Conservation (phyloP, 306 rosid genomes). For the Quercus alba region DNA sequence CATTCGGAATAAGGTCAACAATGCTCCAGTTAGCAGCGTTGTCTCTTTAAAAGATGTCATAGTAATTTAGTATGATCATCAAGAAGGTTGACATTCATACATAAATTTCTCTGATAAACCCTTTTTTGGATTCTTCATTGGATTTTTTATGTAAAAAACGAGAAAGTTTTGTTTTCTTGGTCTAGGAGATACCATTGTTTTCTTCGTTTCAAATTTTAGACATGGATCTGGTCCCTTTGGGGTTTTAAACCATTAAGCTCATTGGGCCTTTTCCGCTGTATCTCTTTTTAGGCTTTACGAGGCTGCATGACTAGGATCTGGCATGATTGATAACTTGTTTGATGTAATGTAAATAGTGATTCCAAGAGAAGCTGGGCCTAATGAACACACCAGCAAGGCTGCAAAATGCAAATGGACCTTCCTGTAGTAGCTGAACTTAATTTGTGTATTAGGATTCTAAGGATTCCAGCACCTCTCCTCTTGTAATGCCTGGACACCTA, state of each 20-base stretch:
- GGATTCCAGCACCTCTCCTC: too few species aligned
- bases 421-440: too few species aligned
- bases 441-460: too few species aligned
- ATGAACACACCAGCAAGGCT: too few species aligned
- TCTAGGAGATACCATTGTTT: neutral
- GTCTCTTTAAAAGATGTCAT: constrained; percentile 40
- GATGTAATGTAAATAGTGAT: too few species aligned
- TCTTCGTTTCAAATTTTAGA: neutral
- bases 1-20: constrained; percentile 19
- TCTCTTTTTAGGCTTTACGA: too few species aligned
- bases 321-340: too few species aligned
- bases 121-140: neutral
- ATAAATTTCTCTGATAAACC: neutral
- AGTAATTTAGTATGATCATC: constrained; percentile 2
- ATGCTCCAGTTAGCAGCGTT: constrained; percentile 10
- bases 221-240: neutral
- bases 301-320: too few species aligned
- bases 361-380: too few species aligned
- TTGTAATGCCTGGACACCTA: too few species aligned
- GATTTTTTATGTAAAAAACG: neutral
- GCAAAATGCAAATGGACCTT: too few species aligned
- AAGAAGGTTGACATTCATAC: neutral
- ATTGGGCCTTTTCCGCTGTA: neutral
- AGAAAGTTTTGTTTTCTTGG: neutral
- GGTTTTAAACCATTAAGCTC: neutral